Base-by-base conservation (phyloP, 2,329 filamentous ascomycete genomes). In the Epichloe sylvatica region DNA sequence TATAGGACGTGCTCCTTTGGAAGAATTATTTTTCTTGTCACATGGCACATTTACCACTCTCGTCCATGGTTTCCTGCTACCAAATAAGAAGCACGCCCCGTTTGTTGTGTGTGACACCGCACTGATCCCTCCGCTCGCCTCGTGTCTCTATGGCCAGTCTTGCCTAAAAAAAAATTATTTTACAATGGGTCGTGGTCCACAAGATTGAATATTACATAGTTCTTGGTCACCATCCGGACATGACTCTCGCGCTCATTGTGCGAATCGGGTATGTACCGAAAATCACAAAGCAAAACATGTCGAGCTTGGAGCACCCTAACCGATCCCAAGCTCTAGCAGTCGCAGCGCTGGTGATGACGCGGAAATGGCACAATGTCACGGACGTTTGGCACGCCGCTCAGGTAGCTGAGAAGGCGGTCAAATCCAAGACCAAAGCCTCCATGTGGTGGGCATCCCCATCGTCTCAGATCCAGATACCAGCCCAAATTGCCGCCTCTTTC, bases 341-440 rank as follows among this genome's bases (percentile, higher is more conserved):
- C 75, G 60, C 77, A 81, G 57, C 77, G 75, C 50, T 78, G 76
- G 62, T 73, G 72, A 72, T 78, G 90, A 58, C 90, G 78, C 45
- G 90, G 90, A 62, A 95, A 96, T 30, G 86, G 78, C 49, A 94
- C 85, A 23, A 89, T 78, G 65, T 96, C 90, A 62, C 88, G 79
- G 59, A 96, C 79, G 58, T 86, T 94, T 55, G 79, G 76, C 38
- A 91, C 80, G 9, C 89, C 89, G 34, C 84, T 79, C 49, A 96
- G 72, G 68, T 94, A 95, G 61, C 84, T 83, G 57, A 95, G 67
- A 54, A 95, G 75, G 49, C 90, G 79, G 71, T 96, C 90, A 62
- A 94, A 94, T 8, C 90, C 90, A 50, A 96, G 66, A 3, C 90
- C 90, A 62, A 94, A 96, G 1, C 90, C 90, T 40, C 90, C 90